Base-by-base conservation (phyloP, 2,329 filamentous ascomycete species). In the Ascomycota sp. region DNA sequence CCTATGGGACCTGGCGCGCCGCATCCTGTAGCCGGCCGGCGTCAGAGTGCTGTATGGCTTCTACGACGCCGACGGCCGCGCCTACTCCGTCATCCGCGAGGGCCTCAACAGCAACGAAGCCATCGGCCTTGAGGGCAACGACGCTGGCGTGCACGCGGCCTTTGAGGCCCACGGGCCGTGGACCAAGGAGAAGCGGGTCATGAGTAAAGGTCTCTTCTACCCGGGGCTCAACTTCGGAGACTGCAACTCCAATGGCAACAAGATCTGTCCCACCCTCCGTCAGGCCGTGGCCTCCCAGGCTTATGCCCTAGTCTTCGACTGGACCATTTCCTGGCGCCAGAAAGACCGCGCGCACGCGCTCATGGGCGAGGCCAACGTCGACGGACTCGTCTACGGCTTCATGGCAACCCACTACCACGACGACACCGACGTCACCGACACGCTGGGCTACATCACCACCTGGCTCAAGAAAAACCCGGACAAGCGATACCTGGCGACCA, bases 41-140 rank as follows among this genome's bases (percentile, higher is more conserved):
- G 27, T 36, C 4, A 9, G 22, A 2, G 35, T 36, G 1, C 28
- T 36, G 1, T 36, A 36, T 23, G 35, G 33, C 15, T 36, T 36
- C 27, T 28, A 30, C n/a, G 13, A 15, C 13, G 9, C 19, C 2
- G 15, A 31, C 10, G 23, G 31, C 12, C 20, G 23, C 6, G 35
- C 30, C 9, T 36, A 31, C 17, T 2, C 8, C 4, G 20, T 27
- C 8, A 23, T 36, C 20, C 25, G 29, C 8, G 21, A 12, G 7
- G 13, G 31, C 20, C 24, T 36, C 7, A 34, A 28, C 15, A 20
- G 13, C 10, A 28, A 32, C 22, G 35, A 36, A n/a, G 32, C 32
- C 1, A 12, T 36, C 12, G 29, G 13, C 19, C 4, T 34, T 11
- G 31, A 36, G 10, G 34, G 30, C 24, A 3, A 19, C 4, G 20